Evolutionary conservation across 83 land plant genomes (phyloP), one percentile per base, ranked within the genome.

Genomic region (Picea mariana): DNA sequence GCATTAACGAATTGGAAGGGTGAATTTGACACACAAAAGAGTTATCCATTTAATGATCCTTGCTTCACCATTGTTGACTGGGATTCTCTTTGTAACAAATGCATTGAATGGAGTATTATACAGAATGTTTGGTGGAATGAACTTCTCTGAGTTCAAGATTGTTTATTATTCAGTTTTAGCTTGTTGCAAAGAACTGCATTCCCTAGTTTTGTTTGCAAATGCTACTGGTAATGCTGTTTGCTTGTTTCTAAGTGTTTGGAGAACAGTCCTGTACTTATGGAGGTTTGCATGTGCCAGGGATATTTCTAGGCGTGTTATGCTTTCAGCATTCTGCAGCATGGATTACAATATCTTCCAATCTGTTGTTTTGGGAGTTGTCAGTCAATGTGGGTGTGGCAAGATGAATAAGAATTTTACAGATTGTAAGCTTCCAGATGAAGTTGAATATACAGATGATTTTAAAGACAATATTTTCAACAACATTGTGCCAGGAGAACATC

Each of bases 311-410:
- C 58, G 77, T 11, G 4, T 73, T 44, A 40, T 73, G 55, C 77
- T 73, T 44, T 73, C 77, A n/a, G 44, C 42, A 20, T 73, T 73
- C 55, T 42, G 55, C 12, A 73, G 55, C n/a, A 24, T 44, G 77
- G 77, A 42, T 42, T 73, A 73, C 77, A 73, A 73, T 1, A 73
- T 73, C 47, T 44, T 44, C 40, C 77, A 73, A n/a, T 44, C 77
- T 42, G n/a, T 73, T 44, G 77, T 47, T 40, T 44, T 73, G 23
- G 77, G 26, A 40, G n/a, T 8, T 44, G 77, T 73, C 13, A 44
- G n/a, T 8, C 52, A 7, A n/a, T 7, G 34, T 72, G 55, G 23
- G 24, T 49, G 44, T 42, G 24, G 38, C 76, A 42, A 72, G 9
- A 72, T 72, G 23, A n/a, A 12, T 2, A 20, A 2, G 55, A 72